phyloP scores from a whole-genome alignment of 169 alveolate species.

The Amoebophrya sp. region DNA sequence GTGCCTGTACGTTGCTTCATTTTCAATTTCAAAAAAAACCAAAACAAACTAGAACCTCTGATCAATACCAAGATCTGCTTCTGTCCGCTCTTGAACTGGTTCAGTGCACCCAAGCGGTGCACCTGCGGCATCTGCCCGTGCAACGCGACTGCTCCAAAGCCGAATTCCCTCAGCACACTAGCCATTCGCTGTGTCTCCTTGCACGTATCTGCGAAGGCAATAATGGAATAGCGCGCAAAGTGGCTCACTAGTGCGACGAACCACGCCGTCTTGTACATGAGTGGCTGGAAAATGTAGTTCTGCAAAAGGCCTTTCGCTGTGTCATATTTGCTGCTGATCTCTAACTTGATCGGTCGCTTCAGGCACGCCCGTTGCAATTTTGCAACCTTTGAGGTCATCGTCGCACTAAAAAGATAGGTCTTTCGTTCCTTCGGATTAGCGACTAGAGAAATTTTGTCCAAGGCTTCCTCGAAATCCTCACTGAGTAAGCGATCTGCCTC shows the following conservation, averaged over 20 bases:
- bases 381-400: slow-evolving; percentile 96
- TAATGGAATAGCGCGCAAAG: slow-evolving; percentile 47
- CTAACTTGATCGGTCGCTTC: slow-evolving; percentile 87
- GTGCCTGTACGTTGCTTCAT: no score
- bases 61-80: background rate
- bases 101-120: slow-evolving; percentile 87
- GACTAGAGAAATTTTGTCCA: slow-evolving; percentile 82
- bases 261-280: slow-evolving; percentile 86
- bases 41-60: background rate
- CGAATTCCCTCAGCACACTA: slow-evolving; percentile 71
- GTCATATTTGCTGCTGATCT: slow-evolving; percentile 57
- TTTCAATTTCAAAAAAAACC: background rate
- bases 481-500: slow-evolving; percentile 78
- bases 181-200: slow-evolving; percentile 75
- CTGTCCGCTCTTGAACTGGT: slow-evolving; percentile 79
- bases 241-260: slow-evolving; percentile 72
- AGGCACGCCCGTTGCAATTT: slow-evolving; percentile 93
- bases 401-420: slow-evolving; percentile 96
- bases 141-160: slow-evolving; percentile 77
- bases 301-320: slow-evolving; percentile 52
- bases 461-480: slow-evolving; percentile 93
- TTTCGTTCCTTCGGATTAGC: slow-evolving; percentile 78
- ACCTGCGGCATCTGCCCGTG: slow-evolving; percentile 91
- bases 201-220: slow-evolving; percentile 90
- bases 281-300: slow-evolving; percentile 86